Percentiles rank a stretch among this genome's conserved stretches.
Conservation (phyloP, 1,284 basidiomycete species). For the Moniliella sp. region DNA sequence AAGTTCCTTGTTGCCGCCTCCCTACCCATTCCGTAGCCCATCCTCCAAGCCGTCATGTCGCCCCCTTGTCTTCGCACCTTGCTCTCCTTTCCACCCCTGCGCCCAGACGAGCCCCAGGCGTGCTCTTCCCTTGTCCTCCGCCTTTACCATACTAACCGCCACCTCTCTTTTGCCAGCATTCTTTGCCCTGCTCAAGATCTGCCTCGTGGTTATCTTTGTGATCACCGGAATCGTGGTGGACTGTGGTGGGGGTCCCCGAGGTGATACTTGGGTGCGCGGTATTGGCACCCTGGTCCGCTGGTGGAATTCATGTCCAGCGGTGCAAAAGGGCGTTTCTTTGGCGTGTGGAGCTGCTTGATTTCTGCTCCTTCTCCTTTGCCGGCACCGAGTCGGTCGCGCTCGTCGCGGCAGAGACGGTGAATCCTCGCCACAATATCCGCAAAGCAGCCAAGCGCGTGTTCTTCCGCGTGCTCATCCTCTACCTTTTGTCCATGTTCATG, state of each 20-base stretch:
- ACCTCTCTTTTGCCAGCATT: conserved; percentile 34
- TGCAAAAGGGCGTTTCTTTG: conserved; percentile 14
- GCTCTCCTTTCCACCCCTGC: too few species aligned
- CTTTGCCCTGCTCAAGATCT: conserved; percentile 19
- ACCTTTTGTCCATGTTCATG: conserved; percentile 37
- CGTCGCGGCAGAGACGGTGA: conserved; percentile 46
- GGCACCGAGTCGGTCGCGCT: conserved; percentile 66
- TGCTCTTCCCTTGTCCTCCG: conserved; percentile 54
- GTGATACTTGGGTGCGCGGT: conserved; percentile 17
- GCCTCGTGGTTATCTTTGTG: conserved; percentile 24
- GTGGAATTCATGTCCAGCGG: not conserved
- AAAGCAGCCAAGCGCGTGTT: conserved; percentile 18
- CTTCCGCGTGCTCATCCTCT: conserved; percentile 12
- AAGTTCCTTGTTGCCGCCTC: too few species aligned
- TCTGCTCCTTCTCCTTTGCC: conserved; percentile 61
- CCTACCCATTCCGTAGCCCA: too few species aligned
- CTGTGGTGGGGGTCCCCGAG: conserved; percentile 27
- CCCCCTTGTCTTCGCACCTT: too few species aligned
- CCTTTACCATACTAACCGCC: too few species aligned
- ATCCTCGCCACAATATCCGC: conserved; percentile 33
- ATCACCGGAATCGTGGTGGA: conserved; percentile 22
- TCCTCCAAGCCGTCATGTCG: too few species aligned
- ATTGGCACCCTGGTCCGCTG: conserved; percentile 36
- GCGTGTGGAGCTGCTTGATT: conserved; percentile 30
- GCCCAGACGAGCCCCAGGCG: too few species aligned